phyloP scores from a whole-genome alignment of 495 filamentous ascomycete genomes.

The Podospora bellae-mahoneyi region DNA sequence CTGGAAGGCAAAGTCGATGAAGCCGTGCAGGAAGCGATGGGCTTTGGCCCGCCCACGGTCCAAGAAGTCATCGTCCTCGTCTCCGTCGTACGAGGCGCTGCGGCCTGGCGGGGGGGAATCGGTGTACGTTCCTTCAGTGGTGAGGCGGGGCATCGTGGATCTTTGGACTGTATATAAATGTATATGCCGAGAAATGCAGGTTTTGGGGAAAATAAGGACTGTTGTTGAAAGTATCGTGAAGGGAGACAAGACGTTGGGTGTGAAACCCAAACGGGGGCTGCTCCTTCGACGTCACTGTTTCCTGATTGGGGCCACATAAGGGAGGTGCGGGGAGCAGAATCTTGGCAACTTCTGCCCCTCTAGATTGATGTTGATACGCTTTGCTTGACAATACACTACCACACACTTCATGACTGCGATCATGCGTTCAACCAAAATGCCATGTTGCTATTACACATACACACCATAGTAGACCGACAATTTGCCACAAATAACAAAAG shows the following conservation, averaged over 20 bases:
- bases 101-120: background rate
- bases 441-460: background rate
- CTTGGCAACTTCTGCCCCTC: background rate
- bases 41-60: background rate
- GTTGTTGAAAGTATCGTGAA: background rate
- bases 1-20: slow-evolving; percentile 66
- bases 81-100: background rate
- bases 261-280: background rate
- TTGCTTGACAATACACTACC: background rate
- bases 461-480: background rate
- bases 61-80: background rate
- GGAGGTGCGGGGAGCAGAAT: background rate
- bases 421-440: background rate
- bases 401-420: background rate
- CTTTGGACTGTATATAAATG: background rate
- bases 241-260: background rate
- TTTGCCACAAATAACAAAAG: slow-evolving; percentile 11
- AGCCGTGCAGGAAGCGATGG: slow-evolving; percentile 52
- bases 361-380: too few species aligned
- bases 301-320: background rate
- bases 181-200: background rate
- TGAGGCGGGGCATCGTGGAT: background rate
- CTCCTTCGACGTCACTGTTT: background rate
- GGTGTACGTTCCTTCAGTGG: background rate
- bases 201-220: background rate